Conservation (phyloP, 768 basidiomycete genomes). For the Lentinula boryana region DNA sequence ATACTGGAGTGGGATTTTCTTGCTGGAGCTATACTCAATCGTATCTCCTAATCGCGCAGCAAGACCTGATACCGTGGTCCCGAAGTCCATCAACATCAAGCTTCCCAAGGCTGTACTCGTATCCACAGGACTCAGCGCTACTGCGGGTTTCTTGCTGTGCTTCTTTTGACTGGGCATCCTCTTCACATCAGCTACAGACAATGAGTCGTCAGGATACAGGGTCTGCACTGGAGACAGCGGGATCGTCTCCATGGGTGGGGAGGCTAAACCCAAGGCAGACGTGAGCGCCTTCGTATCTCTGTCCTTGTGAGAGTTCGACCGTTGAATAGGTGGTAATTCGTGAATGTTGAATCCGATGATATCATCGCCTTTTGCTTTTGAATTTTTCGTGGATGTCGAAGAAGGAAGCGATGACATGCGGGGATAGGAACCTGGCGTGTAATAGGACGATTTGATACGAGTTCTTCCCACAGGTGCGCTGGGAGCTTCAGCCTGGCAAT, state of each 20-base stretch:
- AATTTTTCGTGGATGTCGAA: constrained; percentile 15
- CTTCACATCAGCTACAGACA: constrained; percentile 49
- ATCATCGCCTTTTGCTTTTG: constrained; percentile 15
- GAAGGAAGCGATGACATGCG: constrained; percentile 44
- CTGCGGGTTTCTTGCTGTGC: constrained; percentile 15
- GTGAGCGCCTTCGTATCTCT: constrained; percentile 30
- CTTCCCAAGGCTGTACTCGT: constrained; percentile 45
- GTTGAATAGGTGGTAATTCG: constrained; percentile 27
- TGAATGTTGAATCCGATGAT: constrained; percentile 29
- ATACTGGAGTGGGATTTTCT: constrained; percentile 14
- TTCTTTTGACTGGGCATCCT: constrained; percentile 18
- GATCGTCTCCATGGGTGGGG: constrained; percentile 19
- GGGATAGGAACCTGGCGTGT: constrained; percentile 46
- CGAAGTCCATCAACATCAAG: constrained; percentile 59
- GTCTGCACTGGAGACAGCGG: constrained; percentile 56
- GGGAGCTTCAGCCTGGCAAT: constrained; percentile 20
- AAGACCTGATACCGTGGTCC: constrained; percentile 26
- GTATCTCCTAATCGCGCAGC: constrained; percentile 13
- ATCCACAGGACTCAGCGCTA: constrained; percentile 27
- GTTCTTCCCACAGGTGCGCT: constrained; percentile 45
- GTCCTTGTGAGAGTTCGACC: constrained; percentile 38
- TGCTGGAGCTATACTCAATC: not conserved
- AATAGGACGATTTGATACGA: constrained; percentile 66
- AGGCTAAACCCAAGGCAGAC: constrained; percentile 29
- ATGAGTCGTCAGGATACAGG: constrained; percentile 67